phyloP scores from a whole-genome alignment of 352 stramenopile species.

The Pythium insidiosum region DNA sequence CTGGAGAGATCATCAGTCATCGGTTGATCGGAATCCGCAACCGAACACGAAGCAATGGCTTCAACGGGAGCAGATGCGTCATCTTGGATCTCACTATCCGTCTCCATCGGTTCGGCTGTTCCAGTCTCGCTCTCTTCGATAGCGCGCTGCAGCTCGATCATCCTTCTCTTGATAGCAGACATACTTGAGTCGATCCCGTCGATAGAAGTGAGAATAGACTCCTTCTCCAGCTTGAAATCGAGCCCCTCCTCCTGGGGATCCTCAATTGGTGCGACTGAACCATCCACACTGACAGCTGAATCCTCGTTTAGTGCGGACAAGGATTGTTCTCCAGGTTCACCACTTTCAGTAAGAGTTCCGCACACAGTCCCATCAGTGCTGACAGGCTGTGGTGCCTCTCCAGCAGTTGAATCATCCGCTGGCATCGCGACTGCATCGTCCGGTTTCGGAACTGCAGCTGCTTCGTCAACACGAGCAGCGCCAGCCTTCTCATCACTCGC shows the following conservation, averaged over 20 bases:
- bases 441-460: too few species aligned
- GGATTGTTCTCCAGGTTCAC: conserved; percentile 1
- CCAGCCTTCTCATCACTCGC: too few species aligned
- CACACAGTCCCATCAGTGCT: too few species aligned
- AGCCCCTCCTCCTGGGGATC: conserved; percentile 2
- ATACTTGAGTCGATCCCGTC: conserved; percentile 69
- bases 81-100: background rate
- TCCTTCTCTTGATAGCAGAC: conserved; percentile 59
- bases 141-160: conserved; percentile 35
- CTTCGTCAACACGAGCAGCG: too few species aligned
- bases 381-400: too few species aligned
- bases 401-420: too few species aligned
- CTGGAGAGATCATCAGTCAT: too few species aligned
- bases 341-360: too few species aligned
- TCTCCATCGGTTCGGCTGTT: conserved; percentile 2
- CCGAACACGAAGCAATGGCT: too few species aligned
- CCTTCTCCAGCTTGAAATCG: conserved; percentile 41
- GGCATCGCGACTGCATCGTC: too few species aligned
- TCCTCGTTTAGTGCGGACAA: background rate
- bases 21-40: too few species aligned
- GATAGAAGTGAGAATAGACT: conserved; percentile 75
- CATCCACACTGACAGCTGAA: background rate
- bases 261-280: conserved; percentile 2
- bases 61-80: too few species aligned
- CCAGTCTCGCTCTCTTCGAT: conserved; percentile 20